phyloP scores from a whole-genome alignment of 1,284 basidiomycete species.

The Inonotus obliquus region DNA sequence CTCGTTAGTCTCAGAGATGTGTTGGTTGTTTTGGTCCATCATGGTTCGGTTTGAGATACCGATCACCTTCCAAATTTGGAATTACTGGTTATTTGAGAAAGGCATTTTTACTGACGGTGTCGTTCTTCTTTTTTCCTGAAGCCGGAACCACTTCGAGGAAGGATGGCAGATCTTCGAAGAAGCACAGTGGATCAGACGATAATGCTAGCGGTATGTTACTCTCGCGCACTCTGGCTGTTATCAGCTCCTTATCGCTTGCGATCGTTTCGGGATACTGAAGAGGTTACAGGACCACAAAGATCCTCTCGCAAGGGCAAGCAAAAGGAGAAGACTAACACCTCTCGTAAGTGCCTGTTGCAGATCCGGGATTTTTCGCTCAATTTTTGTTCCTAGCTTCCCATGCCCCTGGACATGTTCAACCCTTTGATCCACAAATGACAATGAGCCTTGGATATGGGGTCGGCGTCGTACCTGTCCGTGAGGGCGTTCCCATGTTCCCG shows the following conservation, averaged over 20 bases:
- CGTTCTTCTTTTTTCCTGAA: background rate
- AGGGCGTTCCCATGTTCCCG: constrained; percentile 3
- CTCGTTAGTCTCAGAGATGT: constrained; percentile 26
- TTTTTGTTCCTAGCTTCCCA: background rate
- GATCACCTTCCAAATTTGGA: background rate
- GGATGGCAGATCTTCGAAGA: constrained; percentile 10
- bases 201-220: background rate
- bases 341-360: constrained; percentile 28
- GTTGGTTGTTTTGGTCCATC: background rate
- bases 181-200: constrained; percentile 12
- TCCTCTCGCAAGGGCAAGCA: constrained; percentile 33
- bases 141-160: constrained; percentile 1
- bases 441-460: constrained; percentile 14
- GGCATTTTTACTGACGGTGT: background rate
- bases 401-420: constrained; percentile 1
- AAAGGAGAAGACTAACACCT: constrained; percentile 39
- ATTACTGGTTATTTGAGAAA: background rate
- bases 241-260: background rate
- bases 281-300: background rate
- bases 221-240: background rate
- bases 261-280: background rate
- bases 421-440: constrained; percentile 8
- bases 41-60: constrained; percentile 31
- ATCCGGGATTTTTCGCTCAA: background rate
- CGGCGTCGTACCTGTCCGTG: constrained; percentile 13